Evolutionary conservation across 176 grass and related monocot species (phyloP), one percentile per base, ranked within the genome.

Genomic region (Eleusine indica): DNA sequence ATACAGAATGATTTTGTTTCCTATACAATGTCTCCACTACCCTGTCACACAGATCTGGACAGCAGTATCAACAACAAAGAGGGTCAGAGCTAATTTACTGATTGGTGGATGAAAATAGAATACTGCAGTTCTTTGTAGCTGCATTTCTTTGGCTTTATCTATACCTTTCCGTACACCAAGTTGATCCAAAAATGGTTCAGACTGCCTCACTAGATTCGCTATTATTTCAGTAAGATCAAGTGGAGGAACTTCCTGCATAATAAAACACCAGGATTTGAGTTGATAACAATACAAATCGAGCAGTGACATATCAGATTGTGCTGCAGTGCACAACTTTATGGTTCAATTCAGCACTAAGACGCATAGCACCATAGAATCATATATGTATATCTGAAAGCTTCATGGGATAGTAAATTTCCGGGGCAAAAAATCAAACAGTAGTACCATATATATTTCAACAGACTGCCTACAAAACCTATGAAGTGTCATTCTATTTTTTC

Each of bases 141-240:
- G 16, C 22, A 56, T 39, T n/a, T 29, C 53, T 19, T 70, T 18
- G 35, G 43, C 57, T 81, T 71, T 76, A 69, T 87, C 9, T 15
- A 68, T 85, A 93, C 94, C 91, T 87, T 40, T 80, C 44, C 70
- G 73, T 78, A 96, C 30, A 41, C 91, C 88, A 81, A 96, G 84
- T 82, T 96, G 91, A 61, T 96, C 86, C 74, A 96, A 86, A 64
- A 96, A 81, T 51, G 94, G 88, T 51, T 85, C 91, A 73, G 89
- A 96, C 71, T 93, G 91, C 73, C 73, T 93, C 35, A 89, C 84
- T 18, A 96, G 25, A 87, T 91, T 83, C 46, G 84, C 86, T 49
- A 96, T 54, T 84, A 91, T 77, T 83, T 93, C 88, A 74, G 84
- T 82, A 73, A 96, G 74, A 87, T 93, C 84, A 75, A 96, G 83